Evolutionary conservation across 176 grass and related monocot species (phyloP).

Genomic region (Eremochloa ophiuroides): DNA sequence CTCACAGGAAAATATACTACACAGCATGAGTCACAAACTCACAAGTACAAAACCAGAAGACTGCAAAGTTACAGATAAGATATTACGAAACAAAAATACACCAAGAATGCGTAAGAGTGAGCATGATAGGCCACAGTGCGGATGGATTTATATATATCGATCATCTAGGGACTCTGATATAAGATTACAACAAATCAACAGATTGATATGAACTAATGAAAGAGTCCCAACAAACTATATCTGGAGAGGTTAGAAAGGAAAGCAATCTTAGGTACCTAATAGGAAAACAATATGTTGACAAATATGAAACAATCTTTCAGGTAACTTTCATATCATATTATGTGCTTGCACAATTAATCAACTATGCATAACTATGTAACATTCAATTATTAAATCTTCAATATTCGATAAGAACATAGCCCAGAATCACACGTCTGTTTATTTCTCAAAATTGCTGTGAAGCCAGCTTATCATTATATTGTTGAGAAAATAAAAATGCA

Average conservation of each 20-base stretch:
- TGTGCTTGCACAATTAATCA: not conserved
- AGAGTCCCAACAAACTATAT: not conserved
- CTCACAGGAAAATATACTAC: conserved; percentile 3
- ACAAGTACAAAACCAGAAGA: not conserved
- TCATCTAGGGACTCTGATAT: not conserved
- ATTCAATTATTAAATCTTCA: not conserved
- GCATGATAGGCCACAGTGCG: not conserved
- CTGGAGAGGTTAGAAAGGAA: not conserved
- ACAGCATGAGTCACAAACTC: not conserved
- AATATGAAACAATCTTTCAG: not conserved
- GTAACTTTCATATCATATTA: conserved; percentile 6
- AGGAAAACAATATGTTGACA: not conserved
- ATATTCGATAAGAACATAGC: conserved; percentile 6
- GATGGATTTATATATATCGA: not conserved
- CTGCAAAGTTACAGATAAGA: not conserved
- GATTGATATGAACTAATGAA: not conserved
- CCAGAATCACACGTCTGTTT: conserved; percentile 21
- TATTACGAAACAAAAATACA: conserved; percentile 5
- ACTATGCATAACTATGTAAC: not conserved
- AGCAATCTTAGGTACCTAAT: not conserved
- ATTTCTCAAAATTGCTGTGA: not conserved
- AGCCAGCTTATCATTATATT: not conserved
- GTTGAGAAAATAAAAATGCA: not conserved
- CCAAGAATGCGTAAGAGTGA: not conserved
- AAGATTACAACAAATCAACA: not conserved